phyloP scores from a whole-genome alignment of 108 stramenopile genomes.

The Aureococcus anophagefferens region DNA sequence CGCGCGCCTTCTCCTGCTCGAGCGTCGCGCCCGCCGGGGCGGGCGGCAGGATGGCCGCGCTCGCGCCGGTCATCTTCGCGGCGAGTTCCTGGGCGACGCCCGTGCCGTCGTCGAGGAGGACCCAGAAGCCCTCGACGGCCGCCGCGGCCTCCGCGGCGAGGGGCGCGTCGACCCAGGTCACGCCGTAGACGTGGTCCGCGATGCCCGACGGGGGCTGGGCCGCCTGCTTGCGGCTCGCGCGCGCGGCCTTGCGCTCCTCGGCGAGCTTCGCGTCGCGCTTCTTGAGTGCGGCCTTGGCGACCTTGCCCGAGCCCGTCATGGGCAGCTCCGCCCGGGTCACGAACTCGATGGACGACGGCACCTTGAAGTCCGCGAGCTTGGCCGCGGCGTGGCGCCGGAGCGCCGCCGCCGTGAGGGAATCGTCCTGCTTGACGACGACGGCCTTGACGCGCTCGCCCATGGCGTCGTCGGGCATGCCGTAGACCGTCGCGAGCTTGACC shows the following conservation, averaged over 20 bases:
- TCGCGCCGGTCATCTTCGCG: no score
- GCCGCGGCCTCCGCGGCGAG: no score
- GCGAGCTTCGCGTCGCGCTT: background rate
- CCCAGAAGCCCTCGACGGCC: no score
- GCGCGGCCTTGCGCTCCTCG: no score
- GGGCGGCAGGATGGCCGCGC: no score
- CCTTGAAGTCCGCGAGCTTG: background rate
- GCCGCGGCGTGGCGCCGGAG: background rate
- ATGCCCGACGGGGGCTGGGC: background rate
- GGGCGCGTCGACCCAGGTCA: background rate
- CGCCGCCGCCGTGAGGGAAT: background rate
- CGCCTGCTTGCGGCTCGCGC: no score
- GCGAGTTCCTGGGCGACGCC: background rate
- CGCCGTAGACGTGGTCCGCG: background rate
- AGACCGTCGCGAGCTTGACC: constrained; percentile 9
- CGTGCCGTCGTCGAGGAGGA: background rate
- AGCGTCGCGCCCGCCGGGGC: no score
- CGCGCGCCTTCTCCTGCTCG: no score
- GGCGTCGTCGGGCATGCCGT: background rate
- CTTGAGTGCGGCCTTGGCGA: background rate
- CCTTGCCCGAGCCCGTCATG: background rate
- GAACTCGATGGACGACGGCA: background rate
- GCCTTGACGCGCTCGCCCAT: constrained; percentile 2
- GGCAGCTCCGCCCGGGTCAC: background rate
- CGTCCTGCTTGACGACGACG: background rate